Percentiles rank a stretch among this genome's conserved stretches.
These are phyloP conservation scores for Artemisia tridentata DNA, from an alignment of 129 eudicot species.

Conservation along the genomic window DNA sequence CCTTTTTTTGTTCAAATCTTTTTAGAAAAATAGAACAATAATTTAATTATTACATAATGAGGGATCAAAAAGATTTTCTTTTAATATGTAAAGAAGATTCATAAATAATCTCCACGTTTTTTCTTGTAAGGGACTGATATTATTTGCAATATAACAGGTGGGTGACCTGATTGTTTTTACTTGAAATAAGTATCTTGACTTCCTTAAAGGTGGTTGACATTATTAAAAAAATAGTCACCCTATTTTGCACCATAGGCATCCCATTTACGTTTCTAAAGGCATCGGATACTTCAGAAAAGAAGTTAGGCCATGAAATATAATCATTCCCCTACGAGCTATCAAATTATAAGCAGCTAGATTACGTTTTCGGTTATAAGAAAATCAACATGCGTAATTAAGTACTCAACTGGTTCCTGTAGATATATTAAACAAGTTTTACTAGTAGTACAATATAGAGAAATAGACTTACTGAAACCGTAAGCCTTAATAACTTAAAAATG, in stretches of 20 bases:
- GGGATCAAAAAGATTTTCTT: no score
- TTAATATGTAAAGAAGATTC: not conserved
- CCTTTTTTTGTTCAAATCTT: no score
- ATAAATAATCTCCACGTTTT: not conserved
- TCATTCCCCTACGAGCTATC: constrained; percentile 12
- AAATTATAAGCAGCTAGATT: constrained; percentile 9
- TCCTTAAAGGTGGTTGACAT: not conserved
- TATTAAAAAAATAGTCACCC: constrained; percentile 1
- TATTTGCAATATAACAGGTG: not conserved
- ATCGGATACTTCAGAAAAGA: not conserved
- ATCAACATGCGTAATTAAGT: constrained; percentile 2
- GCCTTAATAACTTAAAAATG: no score
- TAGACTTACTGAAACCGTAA: no score
- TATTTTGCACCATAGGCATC: not conserved
- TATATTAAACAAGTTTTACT: not conserved
- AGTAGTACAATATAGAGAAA: not conserved
- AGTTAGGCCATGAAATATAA: constrained; percentile 6
- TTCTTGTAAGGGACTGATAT: not conserved
- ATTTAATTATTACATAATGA: no score
- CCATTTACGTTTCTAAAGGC: not conserved
- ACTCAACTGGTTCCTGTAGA: not conserved
- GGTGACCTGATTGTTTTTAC: not conserved
- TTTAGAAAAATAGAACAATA: no score
- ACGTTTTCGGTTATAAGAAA: not conserved
- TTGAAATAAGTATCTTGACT: not conserved